Percentiles rank a stretch among this genome's conserved stretches.
These are phyloP conservation scores for Polyrhizophydium stewartii DNA, from an alignment of 371 early-diverging fungal species.

Conservation along the genomic window DNA sequence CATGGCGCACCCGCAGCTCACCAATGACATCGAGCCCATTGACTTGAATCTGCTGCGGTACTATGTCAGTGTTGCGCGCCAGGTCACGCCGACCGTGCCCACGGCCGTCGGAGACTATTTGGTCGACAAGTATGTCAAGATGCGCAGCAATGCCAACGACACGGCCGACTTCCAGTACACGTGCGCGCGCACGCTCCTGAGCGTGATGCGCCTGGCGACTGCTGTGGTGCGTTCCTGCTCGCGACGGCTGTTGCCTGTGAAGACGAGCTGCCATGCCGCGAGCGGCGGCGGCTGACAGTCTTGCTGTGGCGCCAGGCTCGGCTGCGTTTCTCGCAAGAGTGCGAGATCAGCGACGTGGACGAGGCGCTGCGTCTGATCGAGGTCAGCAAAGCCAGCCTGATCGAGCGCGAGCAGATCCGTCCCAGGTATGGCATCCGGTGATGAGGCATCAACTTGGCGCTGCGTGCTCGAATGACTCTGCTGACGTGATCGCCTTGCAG, in stretches of 20 bases:
- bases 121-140: conserved; percentile 81
- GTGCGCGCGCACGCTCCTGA: conserved; percentile 84
- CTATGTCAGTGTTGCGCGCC: not conserved
- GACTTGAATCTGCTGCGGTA: conserved; percentile 36
- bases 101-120: conserved; percentile 76
- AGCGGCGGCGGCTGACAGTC: not conserved
- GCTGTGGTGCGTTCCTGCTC: conserved; percentile 51
- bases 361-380: conserved; percentile 94
- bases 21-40: conserved; percentile 52
- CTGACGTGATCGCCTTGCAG: conserved; percentile 7
- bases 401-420: conserved; percentile 15
- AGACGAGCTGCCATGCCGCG: no score
- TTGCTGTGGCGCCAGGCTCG: conserved; percentile 59
- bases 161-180: conserved; percentile 51
- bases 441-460: not conserved
- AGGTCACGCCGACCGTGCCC: conserved; percentile 58
- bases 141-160: conserved; percentile 70
- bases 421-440: not conserved
- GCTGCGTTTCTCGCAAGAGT: conserved; percentile 75
- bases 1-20: conserved; percentile 58
- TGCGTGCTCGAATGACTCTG: not conserved
- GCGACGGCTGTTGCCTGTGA: no score
- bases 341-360: conserved; percentile 83
- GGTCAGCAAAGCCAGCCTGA: conserved; percentile 62
- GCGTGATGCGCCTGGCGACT: conserved; percentile 87